phyloP scores from a whole-genome alignment of 371 early-diverging fungal genomes.

The Rhizopus sp. region DNA sequence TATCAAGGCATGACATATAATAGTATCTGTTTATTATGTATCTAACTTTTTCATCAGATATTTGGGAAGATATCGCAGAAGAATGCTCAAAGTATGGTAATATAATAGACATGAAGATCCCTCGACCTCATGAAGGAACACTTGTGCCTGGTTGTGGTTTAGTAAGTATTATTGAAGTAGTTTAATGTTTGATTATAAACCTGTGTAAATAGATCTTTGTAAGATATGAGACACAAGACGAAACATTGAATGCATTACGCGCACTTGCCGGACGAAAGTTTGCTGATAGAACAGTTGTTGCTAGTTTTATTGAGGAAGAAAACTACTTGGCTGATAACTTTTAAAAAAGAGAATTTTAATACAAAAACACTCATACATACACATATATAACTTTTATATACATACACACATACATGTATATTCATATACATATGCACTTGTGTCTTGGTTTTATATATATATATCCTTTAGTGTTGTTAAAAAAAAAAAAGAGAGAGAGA shows the following conservation, averaged over 20 bases:
- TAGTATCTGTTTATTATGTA: not conserved
- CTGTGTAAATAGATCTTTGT: constrained; percentile 75
- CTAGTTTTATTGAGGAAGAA: constrained; percentile 79
- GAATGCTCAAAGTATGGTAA: constrained; percentile 89
- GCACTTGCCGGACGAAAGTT: constrained; percentile 94
- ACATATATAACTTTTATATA: too few relatives aligned
- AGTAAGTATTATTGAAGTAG: constrained; percentile 43
- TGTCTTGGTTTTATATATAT: not conserved
- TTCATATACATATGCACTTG: not conserved
- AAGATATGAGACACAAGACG: constrained; percentile 61
- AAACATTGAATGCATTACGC: constrained; percentile 72
- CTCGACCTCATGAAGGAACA: constrained; percentile 66
- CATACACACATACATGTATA: not conserved
- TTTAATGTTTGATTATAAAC: not conserved
- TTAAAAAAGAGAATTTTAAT: constrained; percentile 28
- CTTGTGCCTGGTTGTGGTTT: constrained; percentile 80
- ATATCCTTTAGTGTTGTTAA: too few relatives aligned
- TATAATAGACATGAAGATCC: constrained; percentile 82
- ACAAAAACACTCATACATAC: not conserved
- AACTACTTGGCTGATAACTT: constrained; percentile 65
- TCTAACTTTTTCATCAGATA: constrained; percentile 59
- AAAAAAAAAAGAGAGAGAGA: too few relatives aligned
- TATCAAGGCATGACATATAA: constrained; percentile 67
- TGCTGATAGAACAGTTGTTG: constrained; percentile 90
- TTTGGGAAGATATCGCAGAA: constrained; percentile 87